Percentiles rank a stretch among this genome's conserved stretches.
Evolutionary conservation across 2,329 filamentous ascomycete species (phyloP).

Genomic region (Sporothrix luriei): DNA sequence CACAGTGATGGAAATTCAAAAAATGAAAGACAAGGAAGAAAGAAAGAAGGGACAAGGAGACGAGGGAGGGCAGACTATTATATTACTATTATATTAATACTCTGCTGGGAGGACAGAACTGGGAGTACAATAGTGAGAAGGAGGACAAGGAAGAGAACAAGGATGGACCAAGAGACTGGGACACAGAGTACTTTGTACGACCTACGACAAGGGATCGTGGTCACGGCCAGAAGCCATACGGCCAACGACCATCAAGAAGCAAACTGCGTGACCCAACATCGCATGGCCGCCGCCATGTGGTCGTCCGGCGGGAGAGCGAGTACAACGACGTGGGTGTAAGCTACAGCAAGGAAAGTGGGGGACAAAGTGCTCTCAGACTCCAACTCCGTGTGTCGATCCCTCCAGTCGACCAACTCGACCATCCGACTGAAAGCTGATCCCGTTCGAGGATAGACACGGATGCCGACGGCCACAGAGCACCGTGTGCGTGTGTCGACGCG

Average conservation of each 20-base stretch:
- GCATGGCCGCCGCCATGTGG: conserved; percentile 24
- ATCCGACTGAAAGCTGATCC: conserved; percentile 3
- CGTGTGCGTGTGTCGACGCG: too few relatives aligned
- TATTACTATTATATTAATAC: not conserved
- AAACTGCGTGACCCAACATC: conserved; percentile 1
- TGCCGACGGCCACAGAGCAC: conserved; percentile 14
- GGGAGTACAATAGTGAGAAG: not conserved
- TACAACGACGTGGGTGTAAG: not conserved
- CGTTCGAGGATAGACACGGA: conserved; percentile 15
- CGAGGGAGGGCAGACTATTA: conserved; percentile 14
- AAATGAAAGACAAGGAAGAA: not conserved
- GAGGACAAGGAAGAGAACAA: not conserved
- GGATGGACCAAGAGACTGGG: not conserved
- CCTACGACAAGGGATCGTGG: not conserved
- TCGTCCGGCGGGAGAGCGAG: not conserved
- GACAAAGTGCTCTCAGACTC: not conserved
- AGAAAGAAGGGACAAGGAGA: not conserved
- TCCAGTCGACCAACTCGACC: too few relatives aligned
- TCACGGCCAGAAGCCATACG: conserved; percentile 13
- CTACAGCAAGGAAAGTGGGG: not conserved
- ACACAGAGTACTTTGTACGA: not conserved
- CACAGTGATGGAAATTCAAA: conserved; percentile 1
- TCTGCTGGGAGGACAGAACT: not conserved
- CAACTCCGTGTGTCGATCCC: too few relatives aligned
- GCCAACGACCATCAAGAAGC: not conserved